These are phyloP conservation scores for Paramecium biaurelia DNA, from an alignment of 73 alveolate species.

Conservation along the genomic window DNA sequence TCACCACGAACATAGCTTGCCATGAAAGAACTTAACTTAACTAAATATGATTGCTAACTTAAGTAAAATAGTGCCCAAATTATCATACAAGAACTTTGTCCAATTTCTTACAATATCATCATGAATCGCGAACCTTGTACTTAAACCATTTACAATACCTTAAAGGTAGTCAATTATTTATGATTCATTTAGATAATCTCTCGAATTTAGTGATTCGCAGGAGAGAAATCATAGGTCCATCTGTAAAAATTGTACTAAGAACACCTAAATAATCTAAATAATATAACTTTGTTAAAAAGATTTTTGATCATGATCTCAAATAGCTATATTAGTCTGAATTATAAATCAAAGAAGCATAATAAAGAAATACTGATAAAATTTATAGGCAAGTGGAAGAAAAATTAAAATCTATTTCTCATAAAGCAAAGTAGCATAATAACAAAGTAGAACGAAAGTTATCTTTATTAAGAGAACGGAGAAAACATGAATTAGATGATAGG, in stretches of 20 bases:
- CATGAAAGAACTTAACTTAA: not conserved
- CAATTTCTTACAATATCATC: not conserved
- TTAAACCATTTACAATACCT: not conserved
- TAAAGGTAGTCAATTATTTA: not conserved
- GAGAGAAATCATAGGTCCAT: constrained; percentile 31
- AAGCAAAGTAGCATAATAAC: not conserved
- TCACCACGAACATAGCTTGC: constrained; percentile 1
- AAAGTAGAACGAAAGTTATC: not conserved
- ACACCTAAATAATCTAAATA: not conserved
- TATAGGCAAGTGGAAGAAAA: not conserved
- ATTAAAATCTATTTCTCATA: not conserved
- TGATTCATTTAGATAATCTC: not conserved
- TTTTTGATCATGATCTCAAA: constrained; percentile 41
- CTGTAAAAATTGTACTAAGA: not conserved
- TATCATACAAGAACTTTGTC: not conserved
- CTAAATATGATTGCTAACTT: not conserved
- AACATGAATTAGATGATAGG: constrained; percentile 27
- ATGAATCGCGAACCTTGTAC: constrained; percentile 1
- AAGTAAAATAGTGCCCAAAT: not conserved
- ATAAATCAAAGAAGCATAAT: constrained; percentile 28
- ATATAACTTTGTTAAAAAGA: not conserved
- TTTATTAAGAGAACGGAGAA: not conserved
- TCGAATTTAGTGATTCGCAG: not conserved
- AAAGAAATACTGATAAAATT: not conserved
- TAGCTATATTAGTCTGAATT: constrained; percentile 1